phyloP scores from a whole-genome alignment of 2,329 filamentous ascomycete species.

The Penicillium sp. region DNA sequence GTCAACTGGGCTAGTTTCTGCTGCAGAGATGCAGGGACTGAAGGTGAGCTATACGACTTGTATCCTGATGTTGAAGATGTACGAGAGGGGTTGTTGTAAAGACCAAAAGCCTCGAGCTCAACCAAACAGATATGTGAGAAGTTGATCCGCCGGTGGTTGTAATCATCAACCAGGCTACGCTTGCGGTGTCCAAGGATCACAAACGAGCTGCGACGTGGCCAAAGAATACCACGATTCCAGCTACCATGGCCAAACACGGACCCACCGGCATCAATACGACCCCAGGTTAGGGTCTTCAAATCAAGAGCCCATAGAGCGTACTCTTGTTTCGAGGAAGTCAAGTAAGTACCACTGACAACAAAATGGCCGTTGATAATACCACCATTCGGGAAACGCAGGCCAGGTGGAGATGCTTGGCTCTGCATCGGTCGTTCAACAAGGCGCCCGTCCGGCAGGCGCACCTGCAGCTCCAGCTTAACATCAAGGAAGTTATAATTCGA shows the following conservation, averaged over 20 bases:
- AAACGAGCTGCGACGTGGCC: slow-evolving; percentile 91
- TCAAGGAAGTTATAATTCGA: slow-evolving; percentile 99
- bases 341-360: slow-evolving; percentile 93
- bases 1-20: slow-evolving; percentile 52
- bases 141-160: slow-evolving; percentile 96
- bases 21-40: slow-evolving; percentile 59
- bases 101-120: slow-evolving; percentile 92
- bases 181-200: slow-evolving; percentile 94
- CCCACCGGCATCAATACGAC: slow-evolving; percentile 89
- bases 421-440: slow-evolving; percentile 84
- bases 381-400: slow-evolving; percentile 91
- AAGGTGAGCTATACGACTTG: slow-evolving; percentile 74
- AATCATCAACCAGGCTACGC: slow-evolving; percentile 91
- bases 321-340: slow-evolving; percentile 97
- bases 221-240: slow-evolving; percentile 94
- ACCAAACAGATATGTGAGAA: slow-evolving; percentile 97
- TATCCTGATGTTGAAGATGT: slow-evolving; percentile 77
- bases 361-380: slow-evolving; percentile 95
- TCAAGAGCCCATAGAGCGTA: slow-evolving; percentile 97
- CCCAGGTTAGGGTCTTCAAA: slow-evolving; percentile 85
- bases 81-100: slow-evolving; percentile 92
- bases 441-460: slow-evolving; percentile 79
- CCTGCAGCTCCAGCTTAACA: slow-evolving; percentile 91
- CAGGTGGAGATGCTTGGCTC: slow-evolving; percentile 81
- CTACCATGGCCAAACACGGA: slow-evolving; percentile 95